Evolutionary conservation across 2,329 filamentous ascomycete genomes (phyloP).

Genomic region (Aspergillus japonicus): DNA sequence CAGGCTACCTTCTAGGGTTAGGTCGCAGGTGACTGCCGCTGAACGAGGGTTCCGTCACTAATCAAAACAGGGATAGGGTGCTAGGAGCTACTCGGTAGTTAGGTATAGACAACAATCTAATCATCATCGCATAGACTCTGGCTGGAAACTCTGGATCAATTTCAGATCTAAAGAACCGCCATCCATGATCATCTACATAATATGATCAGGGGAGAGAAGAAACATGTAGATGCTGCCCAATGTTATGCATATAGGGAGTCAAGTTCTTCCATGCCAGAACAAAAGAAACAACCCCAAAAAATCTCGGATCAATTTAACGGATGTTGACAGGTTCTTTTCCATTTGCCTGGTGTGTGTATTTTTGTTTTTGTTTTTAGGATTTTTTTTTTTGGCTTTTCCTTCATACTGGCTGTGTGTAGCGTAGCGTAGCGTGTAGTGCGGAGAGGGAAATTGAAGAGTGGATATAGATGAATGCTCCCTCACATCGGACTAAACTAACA

Average conservation of each 20-base stretch:
- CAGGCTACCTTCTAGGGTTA: not conserved
- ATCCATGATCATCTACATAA: not conserved
- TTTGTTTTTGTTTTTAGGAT: not conserved
- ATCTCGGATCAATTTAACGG: conserved; percentile 1
- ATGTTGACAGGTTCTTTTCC: not conserved
- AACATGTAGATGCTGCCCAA: conserved; percentile 9
- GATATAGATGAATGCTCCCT: conserved; percentile 13
- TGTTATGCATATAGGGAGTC: conserved; percentile 6
- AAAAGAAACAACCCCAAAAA: not conserved
- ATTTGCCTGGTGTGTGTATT: conserved; percentile 1
- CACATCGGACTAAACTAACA: conserved; percentile 11
- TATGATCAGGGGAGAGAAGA: not conserved
- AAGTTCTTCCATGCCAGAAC: not conserved
- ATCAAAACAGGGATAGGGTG: not conserved
- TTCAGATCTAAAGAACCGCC: not conserved
- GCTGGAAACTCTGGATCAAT: not conserved
- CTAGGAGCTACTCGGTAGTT: too few relatives aligned
- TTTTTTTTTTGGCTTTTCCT: not conserved
- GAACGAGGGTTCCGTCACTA: not conserved
- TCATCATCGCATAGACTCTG: not conserved
- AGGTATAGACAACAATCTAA: not conserved
- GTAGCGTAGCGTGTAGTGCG: conserved; percentile 1
- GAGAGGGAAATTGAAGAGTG: conserved; percentile 3
- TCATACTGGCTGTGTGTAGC: not conserved
- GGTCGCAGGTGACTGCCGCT: not conserved